Evolutionary conservation across 2,329 filamentous ascomycete species (phyloP).

Genomic region (Pseudocercospora musae): DNA sequence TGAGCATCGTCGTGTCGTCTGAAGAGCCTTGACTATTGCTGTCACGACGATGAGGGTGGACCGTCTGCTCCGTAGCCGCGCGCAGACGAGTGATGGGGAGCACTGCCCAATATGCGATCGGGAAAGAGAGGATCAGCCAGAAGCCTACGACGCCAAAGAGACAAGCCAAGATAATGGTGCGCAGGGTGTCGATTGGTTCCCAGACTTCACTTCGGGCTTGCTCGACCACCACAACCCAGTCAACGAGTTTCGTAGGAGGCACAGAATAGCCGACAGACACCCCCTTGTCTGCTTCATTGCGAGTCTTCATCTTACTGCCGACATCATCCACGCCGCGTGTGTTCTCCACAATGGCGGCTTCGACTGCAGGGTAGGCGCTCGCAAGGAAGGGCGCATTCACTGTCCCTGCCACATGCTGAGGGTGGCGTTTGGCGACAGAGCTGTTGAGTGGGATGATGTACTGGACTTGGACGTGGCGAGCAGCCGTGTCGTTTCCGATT

Average conservation of each 20-base stretch:
- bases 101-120: slow-evolving; percentile 77
- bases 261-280: slow-evolving; percentile 82
- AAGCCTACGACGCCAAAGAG: slow-evolving; percentile 76
- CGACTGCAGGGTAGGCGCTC: slow-evolving; percentile 60
- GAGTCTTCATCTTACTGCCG: slow-evolving; percentile 55
- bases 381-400: slow-evolving; percentile 58
- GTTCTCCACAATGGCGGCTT: slow-evolving; percentile 54
- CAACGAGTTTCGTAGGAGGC: slow-evolving; percentile 63
- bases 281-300: slow-evolving; percentile 65
- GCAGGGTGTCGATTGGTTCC: slow-evolving; percentile 70
- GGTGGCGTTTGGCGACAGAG: slow-evolving; percentile 28
- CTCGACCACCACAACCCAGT: slow-evolving; percentile 83
- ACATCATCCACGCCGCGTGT: slow-evolving; percentile 53
- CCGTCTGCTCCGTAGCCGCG: slow-evolving; percentile 69
- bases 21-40: slow-evolving; percentile 5
- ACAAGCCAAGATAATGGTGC: slow-evolving; percentile 75
- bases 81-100: slow-evolving; percentile 74
- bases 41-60: slow-evolving; percentile 56
- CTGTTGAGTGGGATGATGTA: slow-evolving; percentile 32
- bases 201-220: slow-evolving; percentile 72
- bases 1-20: slow-evolving; percentile 1
- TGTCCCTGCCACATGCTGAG: slow-evolving; percentile 34
- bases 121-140: slow-evolving; percentile 68
- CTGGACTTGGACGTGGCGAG: slow-evolving; percentile 25
- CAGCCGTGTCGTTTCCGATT: slow-evolving; percentile 19